Percentiles rank a stretch among this genome's conserved stretches.
phyloP scores from a whole-genome alignment of 148 eudicot species.

The Arbutus unedo region DNA sequence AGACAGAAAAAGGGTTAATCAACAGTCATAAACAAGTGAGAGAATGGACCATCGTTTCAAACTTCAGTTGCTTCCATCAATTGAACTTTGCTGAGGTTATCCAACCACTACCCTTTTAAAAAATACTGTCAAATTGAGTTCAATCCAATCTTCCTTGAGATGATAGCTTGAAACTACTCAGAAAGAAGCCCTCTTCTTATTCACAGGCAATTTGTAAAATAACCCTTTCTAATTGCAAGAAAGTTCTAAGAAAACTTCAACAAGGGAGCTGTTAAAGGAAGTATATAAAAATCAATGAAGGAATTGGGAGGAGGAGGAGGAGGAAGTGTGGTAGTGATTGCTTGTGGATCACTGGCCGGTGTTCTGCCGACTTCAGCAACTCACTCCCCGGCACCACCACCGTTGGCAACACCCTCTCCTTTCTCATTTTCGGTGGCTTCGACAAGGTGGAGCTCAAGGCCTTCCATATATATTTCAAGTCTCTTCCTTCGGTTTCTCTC shows the following conservation, averaged over 20 bases:
- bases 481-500: conserved; percentile 28
- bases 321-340: conserved; percentile 6
- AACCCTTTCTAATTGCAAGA: background rate
- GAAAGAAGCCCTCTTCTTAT: background rate
- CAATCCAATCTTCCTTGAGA: background rate
- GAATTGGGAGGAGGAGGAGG: conserved; percentile 2
- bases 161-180: background rate
- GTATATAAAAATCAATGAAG: background rate
- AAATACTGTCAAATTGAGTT: background rate
- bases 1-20: background rate
- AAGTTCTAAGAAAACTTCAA: background rate
- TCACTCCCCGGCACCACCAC: conserved; percentile 9
- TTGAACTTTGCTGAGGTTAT: background rate
- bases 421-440: conserved; percentile 29
- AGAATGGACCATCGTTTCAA: background rate
- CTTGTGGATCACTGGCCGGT: conserved; percentile 16
- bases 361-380: background rate
- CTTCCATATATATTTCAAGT: conserved; percentile 16
- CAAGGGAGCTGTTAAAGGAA: background rate
- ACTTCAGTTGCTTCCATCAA: background rate
- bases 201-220: conserved; percentile 1
- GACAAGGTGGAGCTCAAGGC: conserved; percentile 25
- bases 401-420: conserved; percentile 26
- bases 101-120: background rate
- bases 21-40: background rate